Evolutionary conservation across 371 early-diverging fungal species (phyloP).

Genomic region (Globomyces sp.): DNA sequence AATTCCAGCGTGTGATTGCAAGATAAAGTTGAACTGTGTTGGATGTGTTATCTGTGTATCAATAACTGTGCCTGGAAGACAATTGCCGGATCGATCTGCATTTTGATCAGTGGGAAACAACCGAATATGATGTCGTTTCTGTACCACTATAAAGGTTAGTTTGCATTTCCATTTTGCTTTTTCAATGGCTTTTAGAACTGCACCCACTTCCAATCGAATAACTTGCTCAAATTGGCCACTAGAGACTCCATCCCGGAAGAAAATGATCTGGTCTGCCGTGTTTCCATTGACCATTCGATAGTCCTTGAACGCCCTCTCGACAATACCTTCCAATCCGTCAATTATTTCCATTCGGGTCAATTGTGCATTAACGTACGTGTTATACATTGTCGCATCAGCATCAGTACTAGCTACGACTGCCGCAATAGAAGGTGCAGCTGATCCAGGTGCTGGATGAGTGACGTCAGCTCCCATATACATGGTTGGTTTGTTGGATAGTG

Average conservation of each 20-base stretch:
- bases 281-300: slow-evolving; percentile 63
- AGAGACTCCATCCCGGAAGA: slow-evolving; percentile 74
- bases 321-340: slow-evolving; percentile 70
- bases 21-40: slow-evolving; percentile 83
- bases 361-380: slow-evolving; percentile 58
- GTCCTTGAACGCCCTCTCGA: slow-evolving; percentile 65
- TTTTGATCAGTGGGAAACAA: slow-evolving; percentile 41
- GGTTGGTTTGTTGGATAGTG: slow-evolving; percentile 48
- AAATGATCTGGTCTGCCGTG: slow-evolving; percentile 41
- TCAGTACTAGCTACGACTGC: slow-evolving; percentile 73
- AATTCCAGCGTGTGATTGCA: slow-evolving; percentile 86
- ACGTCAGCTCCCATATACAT: slow-evolving; percentile 93
- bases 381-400: slow-evolving; percentile 22
- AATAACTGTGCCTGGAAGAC: slow-evolving; percentile 80
- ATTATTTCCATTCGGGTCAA: slow-evolving; percentile 81
- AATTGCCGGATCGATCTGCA: slow-evolving; percentile 56
- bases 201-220: slow-evolving; percentile 48
- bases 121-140: slow-evolving; percentile 69
- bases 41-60: slow-evolving; percentile 83
- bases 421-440: slow-evolving; percentile 73
- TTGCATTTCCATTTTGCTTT: slow-evolving; percentile 30
- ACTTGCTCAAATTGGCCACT: slow-evolving; percentile 64
- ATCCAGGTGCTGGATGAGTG: slow-evolving; percentile 77
- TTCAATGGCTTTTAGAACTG: slow-evolving; percentile 34
- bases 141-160: slow-evolving; percentile 64